Conservation (phyloP, 2,329 filamentous ascomycete species). For the Pseudopyricularia cyperi region DNA sequence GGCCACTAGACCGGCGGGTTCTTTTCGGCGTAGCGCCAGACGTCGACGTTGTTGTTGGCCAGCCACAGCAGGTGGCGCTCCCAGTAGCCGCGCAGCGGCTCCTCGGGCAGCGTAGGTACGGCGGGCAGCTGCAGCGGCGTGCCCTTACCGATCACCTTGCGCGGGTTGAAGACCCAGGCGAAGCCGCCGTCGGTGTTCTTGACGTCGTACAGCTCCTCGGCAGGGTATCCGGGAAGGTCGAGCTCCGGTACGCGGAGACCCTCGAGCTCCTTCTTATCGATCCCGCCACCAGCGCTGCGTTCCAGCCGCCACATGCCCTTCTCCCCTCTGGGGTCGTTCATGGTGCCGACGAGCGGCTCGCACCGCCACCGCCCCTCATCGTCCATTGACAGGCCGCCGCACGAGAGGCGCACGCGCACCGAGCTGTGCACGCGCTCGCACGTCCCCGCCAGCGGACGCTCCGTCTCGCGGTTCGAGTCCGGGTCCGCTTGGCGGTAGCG, state of each 20-base stretch:
- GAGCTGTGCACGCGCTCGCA: conserved; percentile 21
- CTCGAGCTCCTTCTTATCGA: conserved; percentile 3
- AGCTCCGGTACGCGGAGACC: conserved; percentile 7
- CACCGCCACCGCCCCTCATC: conserved; percentile 18
- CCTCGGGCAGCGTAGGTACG: conserved; percentile 14
- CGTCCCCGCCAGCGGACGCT: conserved; percentile 21
- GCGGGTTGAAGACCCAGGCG: conserved; percentile 14
- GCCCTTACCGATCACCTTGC: conserved; percentile 6
- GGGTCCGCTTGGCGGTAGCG: conserved; percentile 22
- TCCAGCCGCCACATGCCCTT: conserved; percentile 14
- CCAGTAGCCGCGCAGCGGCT: conserved; percentile 19
- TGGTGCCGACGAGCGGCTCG: conserved; percentile 10
- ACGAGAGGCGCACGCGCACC: conserved; percentile 15
- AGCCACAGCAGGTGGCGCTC: conserved; percentile 13
- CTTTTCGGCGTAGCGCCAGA: conserved; percentile 6
- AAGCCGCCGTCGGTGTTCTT: conserved; percentile 13
- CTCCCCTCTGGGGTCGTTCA: background rate
- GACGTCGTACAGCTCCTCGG: conserved; percentile 12
- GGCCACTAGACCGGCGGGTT: background rate
- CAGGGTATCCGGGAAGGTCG: conserved; percentile 3
- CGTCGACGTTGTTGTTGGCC: conserved; percentile 6
- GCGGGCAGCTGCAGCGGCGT: conserved; percentile 10
- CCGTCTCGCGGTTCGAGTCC: conserved; percentile 20
- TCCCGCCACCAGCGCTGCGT: conserved; percentile 1
- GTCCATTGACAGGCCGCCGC: conserved; percentile 17